Percentiles rank a stretch among this genome's conserved stretches.
These are phyloP conservation scores for Suillus paluster DNA, from an alignment of 768 basidiomycete genomes.

Conservation along the genomic window DNA sequence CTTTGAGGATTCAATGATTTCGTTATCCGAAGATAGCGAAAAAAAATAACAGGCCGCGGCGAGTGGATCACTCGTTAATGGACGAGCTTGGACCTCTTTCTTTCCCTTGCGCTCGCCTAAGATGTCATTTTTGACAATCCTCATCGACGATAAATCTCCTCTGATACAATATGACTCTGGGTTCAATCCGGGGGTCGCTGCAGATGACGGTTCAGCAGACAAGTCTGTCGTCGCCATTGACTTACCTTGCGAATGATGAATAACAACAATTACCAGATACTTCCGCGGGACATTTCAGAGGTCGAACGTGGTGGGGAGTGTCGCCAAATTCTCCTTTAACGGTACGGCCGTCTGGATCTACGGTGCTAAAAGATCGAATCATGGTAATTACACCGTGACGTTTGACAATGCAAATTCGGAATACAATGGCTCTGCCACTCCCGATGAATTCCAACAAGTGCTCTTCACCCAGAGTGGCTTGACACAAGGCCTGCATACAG, in stretches of 20 bases:
- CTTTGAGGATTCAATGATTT: too few relatives aligned
- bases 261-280: constrained; percentile 33
- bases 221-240: constrained; percentile 18
- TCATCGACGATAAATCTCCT: constrained; percentile 40
- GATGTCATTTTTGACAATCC: constrained; percentile 30
- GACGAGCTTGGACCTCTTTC: background rate
- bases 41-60: background rate
- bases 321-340: constrained; percentile 48
- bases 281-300: constrained; percentile 44
- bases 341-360: constrained; percentile 54
- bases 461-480: constrained; percentile 45
- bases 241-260: too few relatives aligned
- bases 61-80: background rate
- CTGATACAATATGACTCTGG: constrained; percentile 30
- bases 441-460: constrained; percentile 41
- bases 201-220: constrained; percentile 16
- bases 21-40: background rate
- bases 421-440: constrained; percentile 32
- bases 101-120: background rate
- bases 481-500: constrained; percentile 38
- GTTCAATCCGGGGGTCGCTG: constrained; percentile 24
- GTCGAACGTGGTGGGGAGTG: constrained; percentile 39
- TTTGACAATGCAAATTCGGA: constrained; percentile 41
- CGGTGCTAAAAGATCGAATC: constrained; percentile 52
- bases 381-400: constrained; percentile 48